Conservation (phyloP, 345 rosid species). For the Rhodamnia rubescens region DNA sequence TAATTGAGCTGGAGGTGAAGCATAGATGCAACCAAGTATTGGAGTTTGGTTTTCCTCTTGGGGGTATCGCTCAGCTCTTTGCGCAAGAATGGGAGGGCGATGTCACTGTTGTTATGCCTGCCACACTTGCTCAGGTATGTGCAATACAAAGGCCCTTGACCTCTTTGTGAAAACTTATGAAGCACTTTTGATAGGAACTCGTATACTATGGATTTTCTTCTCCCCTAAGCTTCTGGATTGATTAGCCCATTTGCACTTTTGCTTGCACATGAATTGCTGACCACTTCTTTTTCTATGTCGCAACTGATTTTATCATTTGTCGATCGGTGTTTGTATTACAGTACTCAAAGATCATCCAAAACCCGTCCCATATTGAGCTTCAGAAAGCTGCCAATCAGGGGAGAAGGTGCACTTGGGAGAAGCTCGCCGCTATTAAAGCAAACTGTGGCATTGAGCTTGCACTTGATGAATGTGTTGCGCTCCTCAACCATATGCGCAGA, state of each 20-base stretch:
- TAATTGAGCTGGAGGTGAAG: slow-evolving; percentile 90
- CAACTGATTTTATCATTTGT: not conserved
- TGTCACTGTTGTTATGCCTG: slow-evolving; percentile 96
- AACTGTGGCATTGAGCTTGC: slow-evolving; percentile 95
- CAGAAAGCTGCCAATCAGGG: slow-evolving; percentile 90
- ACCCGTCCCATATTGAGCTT: slow-evolving; percentile 65
- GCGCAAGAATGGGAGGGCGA: slow-evolving; percentile 99
- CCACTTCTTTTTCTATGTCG: not conserved
- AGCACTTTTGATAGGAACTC: not conserved
- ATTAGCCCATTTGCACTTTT: not conserved
- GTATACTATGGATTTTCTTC: not conserved
- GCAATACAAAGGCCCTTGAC: not conserved
- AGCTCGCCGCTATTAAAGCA: slow-evolving; percentile 93
- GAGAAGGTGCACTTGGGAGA: slow-evolving; percentile 98
- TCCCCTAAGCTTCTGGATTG: not conserved
- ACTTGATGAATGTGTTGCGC: slow-evolving; percentile 84
- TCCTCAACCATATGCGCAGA: slow-evolving; percentile 92
- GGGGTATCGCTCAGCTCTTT: slow-evolving; percentile 85
- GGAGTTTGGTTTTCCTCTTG: slow-evolving; percentile 87
- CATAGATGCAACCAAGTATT: slow-evolving; percentile 84
- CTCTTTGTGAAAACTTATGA: not conserved
- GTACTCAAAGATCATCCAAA: slow-evolving; percentile 85
- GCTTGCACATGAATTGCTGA: not conserved
- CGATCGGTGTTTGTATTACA: slow-evolving; percentile 3
- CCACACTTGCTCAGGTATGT: slow-evolving; percentile 89